phyloP scores from a whole-genome alignment of 2,329 filamentous ascomycete genomes.

The Elsinoe necatrix region DNA sequence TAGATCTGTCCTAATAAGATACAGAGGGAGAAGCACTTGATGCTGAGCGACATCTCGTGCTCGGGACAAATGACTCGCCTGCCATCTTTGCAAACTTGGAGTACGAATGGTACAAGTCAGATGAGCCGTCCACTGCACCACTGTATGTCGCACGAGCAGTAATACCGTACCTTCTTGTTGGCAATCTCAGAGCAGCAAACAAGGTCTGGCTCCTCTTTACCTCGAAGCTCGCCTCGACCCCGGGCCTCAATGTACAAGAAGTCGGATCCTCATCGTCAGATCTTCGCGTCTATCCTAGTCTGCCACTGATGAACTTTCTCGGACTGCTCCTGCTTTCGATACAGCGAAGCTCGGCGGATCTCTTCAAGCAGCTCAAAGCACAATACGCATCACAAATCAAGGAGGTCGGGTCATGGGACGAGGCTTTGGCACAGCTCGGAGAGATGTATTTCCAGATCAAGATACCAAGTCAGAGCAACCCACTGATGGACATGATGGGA shows the following conservation, averaged over 20 bases:
- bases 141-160: constrained; percentile 79
- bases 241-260: constrained; percentile 65
- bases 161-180: constrained; percentile 81
- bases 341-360: constrained; percentile 66
- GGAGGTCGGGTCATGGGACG: constrained; percentile 67
- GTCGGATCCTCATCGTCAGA: constrained; percentile 68
- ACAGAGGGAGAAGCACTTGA: constrained; percentile 80
- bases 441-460: constrained; percentile 96
- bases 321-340: constrained; percentile 74
- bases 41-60: constrained; percentile 78
- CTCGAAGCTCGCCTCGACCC: constrained; percentile 52
- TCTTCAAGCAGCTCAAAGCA: constrained; percentile 71
- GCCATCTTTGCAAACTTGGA: constrained; percentile 73
- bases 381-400: constrained; percentile 75
- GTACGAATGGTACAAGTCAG: constrained; percentile 87
- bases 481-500: constrained; percentile 96
- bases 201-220: constrained; percentile 71
- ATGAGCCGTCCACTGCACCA: constrained; percentile 79
- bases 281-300: constrained; percentile 69
- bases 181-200: constrained; percentile 84
- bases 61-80: constrained; percentile 83
- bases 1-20: neutral
- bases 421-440: constrained; percentile 71
- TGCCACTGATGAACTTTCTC: constrained; percentile 94
- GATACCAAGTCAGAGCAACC: constrained; percentile 82